Base-by-base conservation (phyloP, 2,329 filamentous ascomycete species). In the Claviceps fusiformis region DNA sequence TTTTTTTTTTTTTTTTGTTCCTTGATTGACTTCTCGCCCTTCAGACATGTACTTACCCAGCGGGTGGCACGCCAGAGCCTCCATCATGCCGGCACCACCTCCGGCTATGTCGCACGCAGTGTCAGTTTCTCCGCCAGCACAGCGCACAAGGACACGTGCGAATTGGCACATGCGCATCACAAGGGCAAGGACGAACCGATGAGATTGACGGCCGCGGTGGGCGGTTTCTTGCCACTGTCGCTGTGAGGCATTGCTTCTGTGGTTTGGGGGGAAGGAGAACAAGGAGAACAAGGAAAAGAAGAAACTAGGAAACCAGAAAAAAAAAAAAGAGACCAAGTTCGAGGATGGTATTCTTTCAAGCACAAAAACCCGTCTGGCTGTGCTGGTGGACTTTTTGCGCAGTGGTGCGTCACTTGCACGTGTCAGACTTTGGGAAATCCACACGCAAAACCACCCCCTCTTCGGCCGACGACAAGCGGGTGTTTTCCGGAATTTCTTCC, bases 31-130 rank as follows among this genome's bases (percentile, higher is more conserved):
- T 33, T 33, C 5, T 33, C 31, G 7, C 35, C 11, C 8, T 3
- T 10, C 5, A 37, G 2, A 27, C 9, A 33, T 5, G 7, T 19
- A 51, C 78, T 64, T 79, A 92, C 87, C 87, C 57, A 97, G 80
- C 59, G 93, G 93, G 77, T 98, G 93, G 72, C 93, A 98, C 54
- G 77, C 90, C 59, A 98, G 83, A 51, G 93, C 93, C 74, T 98
- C 93, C 91, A 97, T 97, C 92, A 97, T 96, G 67, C 93, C 93
- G 63, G 93, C 93, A 72, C 89, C 89, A 68, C 93, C 93, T 68
- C 93, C 93, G 69, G 93, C 93, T 95, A 63, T n/a, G 19, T 19
- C 19, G 19, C 19, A 19, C 19, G 19, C 19, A 19, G 19, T 19
- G 19, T 19, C 19, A 19, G 19, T 19, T 19, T 19, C 19, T n/a